Conservation (phyloP, 1,139 yeast genomes). For the Geotrichum fermentans region DNA sequence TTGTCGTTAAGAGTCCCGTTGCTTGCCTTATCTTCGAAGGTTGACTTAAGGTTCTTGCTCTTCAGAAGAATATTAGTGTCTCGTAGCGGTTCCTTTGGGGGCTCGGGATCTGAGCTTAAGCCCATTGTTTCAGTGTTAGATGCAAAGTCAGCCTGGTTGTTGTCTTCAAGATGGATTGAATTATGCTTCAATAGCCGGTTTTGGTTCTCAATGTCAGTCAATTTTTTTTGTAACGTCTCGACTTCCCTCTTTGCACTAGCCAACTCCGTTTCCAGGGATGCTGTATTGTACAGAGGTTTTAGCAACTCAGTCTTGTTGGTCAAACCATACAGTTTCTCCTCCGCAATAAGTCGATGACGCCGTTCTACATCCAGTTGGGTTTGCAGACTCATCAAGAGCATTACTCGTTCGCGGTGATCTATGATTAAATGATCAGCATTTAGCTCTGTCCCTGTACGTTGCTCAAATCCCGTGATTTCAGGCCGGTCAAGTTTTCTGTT, state of each 20-base stretch:
- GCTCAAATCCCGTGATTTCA: too few relatives aligned
- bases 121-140: slow-evolving; percentile 25
- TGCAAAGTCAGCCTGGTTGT: neutral
- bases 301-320: slow-evolving; percentile 1
- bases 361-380: slow-evolving; percentile 35
- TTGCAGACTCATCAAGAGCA: slow-evolving; percentile 30
- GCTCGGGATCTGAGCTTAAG: slow-evolving; percentile 33
- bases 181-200: slow-evolving; percentile 23
- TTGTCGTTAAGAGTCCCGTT: slow-evolving; percentile 33
- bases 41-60: slow-evolving; percentile 32
- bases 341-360: slow-evolving; percentile 33
- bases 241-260: too few relatives aligned
- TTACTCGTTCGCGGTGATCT: slow-evolving; percentile 24
- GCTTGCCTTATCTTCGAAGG: slow-evolving; percentile 32
- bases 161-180: slow-evolving; percentile 1
- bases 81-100: slow-evolving; percentile 32
- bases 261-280: slow-evolving; percentile 27
- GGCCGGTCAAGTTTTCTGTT: slow-evolving; percentile 23
- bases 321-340: slow-evolving; percentile 16
- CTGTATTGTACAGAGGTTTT: slow-evolving; percentile 9
- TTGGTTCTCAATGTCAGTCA: slow-evolving; percentile 28
- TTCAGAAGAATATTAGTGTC: slow-evolving; percentile 35
- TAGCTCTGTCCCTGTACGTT: too few relatives aligned
- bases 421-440: slow-evolving; percentile 10
- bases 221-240: slow-evolving; percentile 26